Conservation (phyloP, 441 rosid genomes). For the Adansonia gregorii region DNA sequence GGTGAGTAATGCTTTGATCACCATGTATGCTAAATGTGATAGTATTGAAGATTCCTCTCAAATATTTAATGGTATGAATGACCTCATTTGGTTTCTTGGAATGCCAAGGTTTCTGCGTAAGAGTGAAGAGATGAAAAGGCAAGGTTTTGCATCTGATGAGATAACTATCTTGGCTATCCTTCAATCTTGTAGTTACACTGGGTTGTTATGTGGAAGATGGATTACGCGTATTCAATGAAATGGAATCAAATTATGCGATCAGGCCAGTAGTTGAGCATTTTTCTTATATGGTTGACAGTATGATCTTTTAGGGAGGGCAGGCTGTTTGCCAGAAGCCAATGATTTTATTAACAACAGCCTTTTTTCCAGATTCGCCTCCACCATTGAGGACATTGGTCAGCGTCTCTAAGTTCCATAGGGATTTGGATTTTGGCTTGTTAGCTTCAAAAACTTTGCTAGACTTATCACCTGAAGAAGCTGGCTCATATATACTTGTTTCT, state of each 20-base stretch:
- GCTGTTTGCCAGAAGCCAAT: conserved; percentile 27
- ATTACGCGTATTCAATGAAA: conserved; percentile 27
- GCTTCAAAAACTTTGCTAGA: conserved; percentile 35
- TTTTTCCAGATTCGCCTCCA: conserved; percentile 25
- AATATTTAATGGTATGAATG: conserved; percentile 27
- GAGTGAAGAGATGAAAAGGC: conserved; percentile 26
- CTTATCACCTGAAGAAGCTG: conserved; percentile 36
- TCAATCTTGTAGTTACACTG: conserved; percentile 35
- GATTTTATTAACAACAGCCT: conserved; percentile 28
- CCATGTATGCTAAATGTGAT: conserved; percentile 39
- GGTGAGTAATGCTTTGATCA: conserved; percentile 30
- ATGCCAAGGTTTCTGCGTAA: conserved; percentile 35
- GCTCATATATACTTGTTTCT: conserved; percentile 34
- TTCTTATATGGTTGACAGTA: conserved; percentile 27
- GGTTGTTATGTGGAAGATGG: conserved; percentile 30
- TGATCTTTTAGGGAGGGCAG: conserved; percentile 33
- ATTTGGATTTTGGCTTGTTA: conserved; percentile 22
- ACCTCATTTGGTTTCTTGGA: conserved; percentile 32
- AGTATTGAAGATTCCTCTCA: conserved; percentile 22
- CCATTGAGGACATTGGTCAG: conserved; percentile 35
- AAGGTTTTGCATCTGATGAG: conserved; percentile 27
- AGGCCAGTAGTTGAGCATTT: conserved; percentile 33
- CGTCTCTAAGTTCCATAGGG: conserved; percentile 24
- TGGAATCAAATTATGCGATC: conserved; percentile 24
- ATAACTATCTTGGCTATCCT: conserved; percentile 32